A percentile compares a stretch with the other conserved stretches of the same genome.
Conservation (phyloP, 2,329 filamentous ascomycete species). For the Myrmaecium sp. region DNA sequence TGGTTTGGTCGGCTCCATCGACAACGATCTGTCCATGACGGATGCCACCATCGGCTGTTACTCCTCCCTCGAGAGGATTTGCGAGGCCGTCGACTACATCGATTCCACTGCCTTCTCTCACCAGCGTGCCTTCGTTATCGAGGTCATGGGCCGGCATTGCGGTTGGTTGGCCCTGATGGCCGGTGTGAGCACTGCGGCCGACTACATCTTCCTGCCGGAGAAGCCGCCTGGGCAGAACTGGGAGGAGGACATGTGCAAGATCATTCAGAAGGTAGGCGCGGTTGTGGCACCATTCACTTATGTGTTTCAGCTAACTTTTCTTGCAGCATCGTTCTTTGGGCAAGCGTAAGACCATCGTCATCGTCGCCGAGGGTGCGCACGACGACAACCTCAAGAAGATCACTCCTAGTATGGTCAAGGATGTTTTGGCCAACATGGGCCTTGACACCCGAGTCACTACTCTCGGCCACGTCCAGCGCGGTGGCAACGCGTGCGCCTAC, state of each 20-base stretch:
- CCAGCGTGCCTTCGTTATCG: conserved; percentile 89
- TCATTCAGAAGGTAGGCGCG: conserved; percentile 62
- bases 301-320: conserved; percentile 12
- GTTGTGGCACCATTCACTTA: conserved; percentile 26
- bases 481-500: conserved; percentile 81
- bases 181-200: conserved; percentile 83
- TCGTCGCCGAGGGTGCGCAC: conserved; percentile 87
- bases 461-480: conserved; percentile 91
- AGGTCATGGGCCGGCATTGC: conserved; percentile 97
- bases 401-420: conserved; percentile 62
- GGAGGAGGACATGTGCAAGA: conserved; percentile 71
- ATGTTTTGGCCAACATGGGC: conserved; percentile 66
- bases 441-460: conserved; percentile 91
- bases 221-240: conserved; percentile 77
- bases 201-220: conserved; percentile 95
- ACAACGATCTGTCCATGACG: conserved; percentile 94
- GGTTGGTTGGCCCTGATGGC: conserved; percentile 96
- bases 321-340: conserved; percentile 65
- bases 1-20: conserved; percentile 88
- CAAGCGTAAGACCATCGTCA: conserved; percentile 96
- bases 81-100: conserved; percentile 90
- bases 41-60: conserved; percentile 97
- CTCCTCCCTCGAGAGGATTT: conserved; percentile 82
- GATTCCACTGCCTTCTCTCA: conserved; percentile 91
- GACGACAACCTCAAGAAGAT: conserved; percentile 76